Percentiles rank a stretch among this genome's conserved stretches.
These are phyloP conservation scores for Kwoniella dejecticola DNA, from an alignment of 768 basidiomycete species.

Conservation along the genomic window DNA sequence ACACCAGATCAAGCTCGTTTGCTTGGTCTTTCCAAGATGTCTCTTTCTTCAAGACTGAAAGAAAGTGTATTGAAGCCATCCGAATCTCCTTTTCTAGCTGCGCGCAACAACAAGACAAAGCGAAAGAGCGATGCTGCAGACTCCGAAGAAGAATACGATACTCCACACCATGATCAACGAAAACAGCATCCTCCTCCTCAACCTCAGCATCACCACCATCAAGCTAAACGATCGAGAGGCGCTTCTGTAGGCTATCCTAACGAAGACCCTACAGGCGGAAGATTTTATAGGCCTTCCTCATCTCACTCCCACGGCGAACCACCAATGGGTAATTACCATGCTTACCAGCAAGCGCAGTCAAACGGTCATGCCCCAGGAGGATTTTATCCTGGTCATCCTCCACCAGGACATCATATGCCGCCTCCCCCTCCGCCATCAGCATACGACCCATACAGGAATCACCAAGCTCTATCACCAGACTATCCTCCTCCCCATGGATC, in stretches of 20 bases:
- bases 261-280: neutral
- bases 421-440: constrained; percentile 21
- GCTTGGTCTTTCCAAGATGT: no score
- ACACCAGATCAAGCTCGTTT: no score
- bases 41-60: neutral
- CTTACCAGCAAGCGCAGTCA: constrained; percentile 1
- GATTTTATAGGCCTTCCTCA: neutral
- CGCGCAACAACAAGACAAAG: constrained; percentile 8
- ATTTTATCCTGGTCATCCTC: constrained; percentile 8
- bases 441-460: constrained; percentile 16
- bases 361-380: constrained; percentile 3
- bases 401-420: constrained; percentile 13
- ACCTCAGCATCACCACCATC: constrained; percentile 2
- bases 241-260: constrained; percentile 3
- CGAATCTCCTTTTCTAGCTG: neutral
- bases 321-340: neutral
- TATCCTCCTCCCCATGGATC: neutral
- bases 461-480: constrained; percentile 9
- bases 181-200: neutral
- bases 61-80: neutral
- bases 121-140: constrained; percentile 26
- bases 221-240: constrained; percentile 17
- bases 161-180: neutral
- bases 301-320: constrained; percentile 1
- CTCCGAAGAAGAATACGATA: constrained; percentile 20